phyloP scores from a whole-genome alignment of 441 rosid genomes.

The Gossypium davidsonii region DNA sequence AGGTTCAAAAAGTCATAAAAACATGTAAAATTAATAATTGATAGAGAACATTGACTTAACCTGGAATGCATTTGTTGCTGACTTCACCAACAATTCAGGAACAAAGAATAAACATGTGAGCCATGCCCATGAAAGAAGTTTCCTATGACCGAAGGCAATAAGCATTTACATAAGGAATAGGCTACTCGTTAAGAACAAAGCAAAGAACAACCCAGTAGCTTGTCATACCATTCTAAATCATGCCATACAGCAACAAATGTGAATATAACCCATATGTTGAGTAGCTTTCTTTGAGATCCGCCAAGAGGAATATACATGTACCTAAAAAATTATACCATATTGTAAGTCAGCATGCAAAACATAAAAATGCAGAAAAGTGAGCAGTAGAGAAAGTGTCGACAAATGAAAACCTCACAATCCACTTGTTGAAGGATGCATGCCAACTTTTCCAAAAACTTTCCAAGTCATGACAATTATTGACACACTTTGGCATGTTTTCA shows the following conservation, averaged over 20 bases:
- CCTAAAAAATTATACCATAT: slow-evolving; percentile 32
- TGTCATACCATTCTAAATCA: slow-evolving; percentile 81
- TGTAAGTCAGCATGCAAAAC: not conserved
- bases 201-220: slow-evolving; percentile 1
- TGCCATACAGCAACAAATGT: slow-evolving; percentile 97
- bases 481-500: slow-evolving; percentile 91
- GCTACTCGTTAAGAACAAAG: not conserved
- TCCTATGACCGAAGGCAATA: slow-evolving; percentile 49
- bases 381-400: slow-evolving; percentile 12
- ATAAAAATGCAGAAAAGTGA: slow-evolving; percentile 8
- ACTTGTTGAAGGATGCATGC: slow-evolving; percentile 97
- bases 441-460: slow-evolving; percentile 96
- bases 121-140: slow-evolving; percentile 99
- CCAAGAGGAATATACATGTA: slow-evolving; percentile 97
- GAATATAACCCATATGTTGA: slow-evolving; percentile 83
- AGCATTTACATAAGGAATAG: slow-evolving; percentile 20
- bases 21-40: not conserved
- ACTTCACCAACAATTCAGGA: slow-evolving; percentile 82
- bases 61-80: slow-evolving; percentile 59
- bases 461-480: slow-evolving; percentile 81
- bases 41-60: slow-evolving; percentile 29
- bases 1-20: not conserved
- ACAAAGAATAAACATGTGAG: slow-evolving; percentile 86
- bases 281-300: slow-evolving; percentile 71
- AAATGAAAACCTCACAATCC: slow-evolving; percentile 79